Evolutionary conservation across 164 flowering plant genomes (phyloP).

Genomic region (Nymphaea colorata): DNA sequence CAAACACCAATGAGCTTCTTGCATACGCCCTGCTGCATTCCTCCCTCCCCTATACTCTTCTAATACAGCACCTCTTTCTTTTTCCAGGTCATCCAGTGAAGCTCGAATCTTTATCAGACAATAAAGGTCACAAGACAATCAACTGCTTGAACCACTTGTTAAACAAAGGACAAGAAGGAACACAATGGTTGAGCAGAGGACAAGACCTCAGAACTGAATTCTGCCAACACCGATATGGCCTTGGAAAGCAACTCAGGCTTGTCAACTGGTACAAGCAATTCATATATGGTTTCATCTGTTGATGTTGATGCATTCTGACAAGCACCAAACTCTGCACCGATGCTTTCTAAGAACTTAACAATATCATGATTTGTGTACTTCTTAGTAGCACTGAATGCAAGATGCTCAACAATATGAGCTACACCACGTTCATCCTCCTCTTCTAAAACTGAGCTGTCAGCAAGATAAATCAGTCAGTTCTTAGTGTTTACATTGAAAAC

Average conservation of each 20-base stretch:
- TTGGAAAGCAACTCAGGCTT: slow-evolving; percentile 80
- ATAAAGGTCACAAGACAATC: neutral
- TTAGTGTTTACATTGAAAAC: neutral
- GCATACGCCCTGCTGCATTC: slow-evolving; percentile 88
- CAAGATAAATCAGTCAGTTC: slow-evolving; percentile 3
- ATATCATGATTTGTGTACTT: slow-evolving; percentile 89
- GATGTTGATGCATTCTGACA: slow-evolving; percentile 96
- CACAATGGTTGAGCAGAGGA: neutral
- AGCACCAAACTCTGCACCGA: slow-evolving; percentile 97
- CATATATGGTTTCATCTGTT: slow-evolving; percentile 88
- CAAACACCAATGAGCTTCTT: slow-evolving; percentile 84
- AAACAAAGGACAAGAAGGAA: too few species aligned
- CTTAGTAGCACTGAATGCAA: slow-evolving; percentile 88
- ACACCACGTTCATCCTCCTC: slow-evolving; percentile 97
- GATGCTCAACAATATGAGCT: slow-evolving; percentile 96
- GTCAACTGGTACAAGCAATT: slow-evolving; percentile 91
- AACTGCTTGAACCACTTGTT: neutral
- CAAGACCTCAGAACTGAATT: slow-evolving; percentile 81
- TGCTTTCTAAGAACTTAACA: slow-evolving; percentile 79
- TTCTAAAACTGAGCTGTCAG: slow-evolving; percentile 94
- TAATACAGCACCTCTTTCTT: slow-evolving; percentile 93
- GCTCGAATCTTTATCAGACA: slow-evolving; percentile 51
- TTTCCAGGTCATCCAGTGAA: slow-evolving; percentile 74
- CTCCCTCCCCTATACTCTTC: slow-evolving; percentile 84
- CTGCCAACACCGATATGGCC: slow-evolving; percentile 83